A percentile compares a stretch with the other conserved stretches of the same genome.
phyloP scores from a whole-genome alignment of 345 rosid species.

The Erucastrum elatum region DNA sequence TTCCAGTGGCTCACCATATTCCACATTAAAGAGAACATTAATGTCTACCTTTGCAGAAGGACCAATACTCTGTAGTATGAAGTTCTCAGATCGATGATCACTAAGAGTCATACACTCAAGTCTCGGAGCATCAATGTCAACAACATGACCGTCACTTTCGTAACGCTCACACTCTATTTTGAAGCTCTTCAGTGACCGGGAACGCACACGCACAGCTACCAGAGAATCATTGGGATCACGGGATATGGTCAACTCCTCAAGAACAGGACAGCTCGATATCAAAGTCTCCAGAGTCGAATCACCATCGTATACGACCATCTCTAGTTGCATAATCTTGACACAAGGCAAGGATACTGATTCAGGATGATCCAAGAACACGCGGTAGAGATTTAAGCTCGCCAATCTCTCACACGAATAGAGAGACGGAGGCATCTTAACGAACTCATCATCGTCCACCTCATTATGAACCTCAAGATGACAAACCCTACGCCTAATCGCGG shows the following conservation, averaged over 20 bases:
- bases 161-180: not conserved
- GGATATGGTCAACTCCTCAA: constrained; percentile 21
- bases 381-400: constrained; percentile 8
- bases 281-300: constrained; percentile 31
- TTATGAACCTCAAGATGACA: constrained; percentile 2
- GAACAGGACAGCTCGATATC: constrained; percentile 21
- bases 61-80: constrained; percentile 20
- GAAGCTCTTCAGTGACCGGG: constrained; percentile 21
- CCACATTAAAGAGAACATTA: constrained; percentile 23
- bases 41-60: constrained; percentile 26
- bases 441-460: not conserved
- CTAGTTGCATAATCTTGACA: constrained; percentile 25
- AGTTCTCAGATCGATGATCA: constrained; percentile 32
- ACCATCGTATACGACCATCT: constrained; percentile 13
- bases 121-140: constrained; percentile 31
- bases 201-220: constrained; percentile 23
- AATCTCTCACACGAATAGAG: constrained; percentile 21
- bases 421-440: constrained; percentile 28
- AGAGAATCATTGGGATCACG: constrained; percentile 20
- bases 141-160: not conserved
- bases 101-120: constrained; percentile 24
- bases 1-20: not conserved
- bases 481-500: constrained; percentile 12
- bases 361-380: not conserved
- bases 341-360: constrained; percentile 29